Percentiles rank a stretch among this genome's conserved stretches.
Evolutionary conservation across 1,284 basidiomycete genomes (phyloP).

Genomic region (Spongiforma sp.): DNA sequence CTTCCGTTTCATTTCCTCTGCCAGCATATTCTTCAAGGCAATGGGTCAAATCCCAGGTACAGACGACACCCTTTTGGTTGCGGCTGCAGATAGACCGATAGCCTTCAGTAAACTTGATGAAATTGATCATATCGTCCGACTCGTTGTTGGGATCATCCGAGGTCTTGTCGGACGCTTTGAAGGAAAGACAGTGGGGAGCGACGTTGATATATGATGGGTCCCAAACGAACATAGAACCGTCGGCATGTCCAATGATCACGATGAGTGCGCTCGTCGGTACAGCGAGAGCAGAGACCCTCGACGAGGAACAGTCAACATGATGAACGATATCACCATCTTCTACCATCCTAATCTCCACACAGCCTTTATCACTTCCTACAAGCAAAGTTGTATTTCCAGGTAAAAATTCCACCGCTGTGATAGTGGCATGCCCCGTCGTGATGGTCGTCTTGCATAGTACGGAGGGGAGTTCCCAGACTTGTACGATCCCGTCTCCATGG

Average conservation of each 20-base stretch:
- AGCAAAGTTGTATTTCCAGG: slow-evolving; percentile 16
- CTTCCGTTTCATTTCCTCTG: background rate
- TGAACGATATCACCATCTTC: slow-evolving; percentile 19
- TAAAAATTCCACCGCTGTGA: slow-evolving; percentile 23
- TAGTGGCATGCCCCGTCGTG: slow-evolving; percentile 13
- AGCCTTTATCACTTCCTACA: slow-evolving; percentile 23
- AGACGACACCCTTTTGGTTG: slow-evolving; percentile 20
- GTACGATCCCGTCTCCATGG: slow-evolving; percentile 21
- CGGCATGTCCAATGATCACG: slow-evolving; percentile 17
- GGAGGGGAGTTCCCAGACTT: slow-evolving; percentile 27
- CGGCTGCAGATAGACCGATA: slow-evolving; percentile 17
- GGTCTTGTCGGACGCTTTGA: background rate
- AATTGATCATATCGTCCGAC: slow-evolving; percentile 17
- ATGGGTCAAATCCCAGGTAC: slow-evolving; percentile 23
- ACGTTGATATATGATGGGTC: slow-evolving; percentile 15
- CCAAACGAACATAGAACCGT: slow-evolving; percentile 29
- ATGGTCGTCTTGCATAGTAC: slow-evolving; percentile 15
- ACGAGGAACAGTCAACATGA: slow-evolving; percentile 11
- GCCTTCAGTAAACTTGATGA: slow-evolving; percentile 21
- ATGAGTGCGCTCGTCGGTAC: slow-evolving; percentile 8
- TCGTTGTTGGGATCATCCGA: background rate
- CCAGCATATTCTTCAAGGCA: slow-evolving; percentile 17
- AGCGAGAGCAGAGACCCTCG: slow-evolving; percentile 18
- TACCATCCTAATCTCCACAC: slow-evolving; percentile 21
- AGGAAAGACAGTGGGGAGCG: slow-evolving; percentile 13